Evolutionary conservation across 129 eudicot genomes (phyloP), one percentile per base, ranked within the genome.

Genomic region (Saposhnikovia divaricata): DNA sequence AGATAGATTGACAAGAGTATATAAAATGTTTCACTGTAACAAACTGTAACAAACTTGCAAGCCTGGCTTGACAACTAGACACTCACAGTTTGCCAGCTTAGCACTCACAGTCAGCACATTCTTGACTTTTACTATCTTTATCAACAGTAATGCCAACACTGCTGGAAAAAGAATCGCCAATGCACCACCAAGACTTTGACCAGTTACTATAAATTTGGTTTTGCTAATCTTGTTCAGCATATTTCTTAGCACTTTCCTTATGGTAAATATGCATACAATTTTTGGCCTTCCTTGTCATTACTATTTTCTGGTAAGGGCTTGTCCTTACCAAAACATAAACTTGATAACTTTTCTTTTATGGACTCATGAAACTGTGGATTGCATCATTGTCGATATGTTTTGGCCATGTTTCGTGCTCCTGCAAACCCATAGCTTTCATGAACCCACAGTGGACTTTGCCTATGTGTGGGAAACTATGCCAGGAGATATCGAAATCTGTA

Each of bases 151-250:
- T 9, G 76, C 81, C 73, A 91, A 79, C 19, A 91, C 72, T 0
- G 89, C 83, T 1, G 96, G 89, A 80, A 91, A 91, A 51, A 91
- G 72, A 12, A 85, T 80, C 8, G 96, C 92, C 38, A 88, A 79
- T 34, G 92, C 92, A 9, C 92, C 92, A 0, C 96, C 96, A 61
- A 91, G 83, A 71, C 96, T 91, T 77, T 91, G 96, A 23, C 96
- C 96, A 0, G 96, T 83, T 8, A 91, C 82, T 0, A 87, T 72
- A 18, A 91, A 87, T 68, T 83, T 85, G 3, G 91, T 85, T 4
- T 82, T 77, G 9, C 47, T 45, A 72, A 87, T 85, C 48, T 57
- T 8, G 25, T 76, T 3, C 13, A 91, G 75, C 13, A 70, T 15
- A 27, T 80, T 50, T 42, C 39, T 77, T 13, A 91, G 85, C 76